phyloP scores from a whole-genome alignment of 2,329 filamentous ascomycete species.

The Monosporascus sp. region DNA sequence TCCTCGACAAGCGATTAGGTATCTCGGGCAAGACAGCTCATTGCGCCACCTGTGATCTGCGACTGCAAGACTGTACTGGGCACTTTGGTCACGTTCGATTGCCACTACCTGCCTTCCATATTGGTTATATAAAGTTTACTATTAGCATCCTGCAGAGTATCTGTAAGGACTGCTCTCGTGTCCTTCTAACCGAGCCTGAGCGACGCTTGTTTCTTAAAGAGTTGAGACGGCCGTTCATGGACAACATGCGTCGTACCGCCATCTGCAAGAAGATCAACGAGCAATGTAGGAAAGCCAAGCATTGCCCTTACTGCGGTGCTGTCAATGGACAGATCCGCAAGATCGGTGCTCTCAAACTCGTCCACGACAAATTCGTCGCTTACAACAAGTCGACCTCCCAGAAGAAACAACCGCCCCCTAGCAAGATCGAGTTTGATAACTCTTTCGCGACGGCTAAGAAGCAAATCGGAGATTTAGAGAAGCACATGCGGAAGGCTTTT shows the following conservation, averaged over 20 bases:
- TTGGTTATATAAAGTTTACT: conserved; percentile 91
- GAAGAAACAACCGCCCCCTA: conserved; percentile 75
- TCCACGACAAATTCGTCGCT: conserved; percentile 84
- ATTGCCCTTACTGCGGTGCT: conserved; percentile 73
- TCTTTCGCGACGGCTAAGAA: conserved; percentile 79
- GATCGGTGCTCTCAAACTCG: conserved; percentile 84
- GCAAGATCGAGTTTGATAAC: conserved; percentile 78
- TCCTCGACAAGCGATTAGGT: conserved; percentile 74
- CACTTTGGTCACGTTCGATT: conserved; percentile 94
- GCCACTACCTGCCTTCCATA: conserved; percentile 88
- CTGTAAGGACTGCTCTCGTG: conserved; percentile 87
- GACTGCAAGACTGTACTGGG: conserved; percentile 79
- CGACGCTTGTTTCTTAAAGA: conserved; percentile 73
- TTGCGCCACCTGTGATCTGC: conserved; percentile 79
- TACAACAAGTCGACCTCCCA: conserved; percentile 85
- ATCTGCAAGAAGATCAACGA: conserved; percentile 86
- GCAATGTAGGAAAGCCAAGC: conserved; percentile 81
- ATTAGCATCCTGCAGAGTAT: conserved; percentile 91
- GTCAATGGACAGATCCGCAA: conserved; percentile 92
- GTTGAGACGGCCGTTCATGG: conserved; percentile 73
- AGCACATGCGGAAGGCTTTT: conserved; percentile 85
- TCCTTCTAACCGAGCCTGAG: conserved; percentile 77
- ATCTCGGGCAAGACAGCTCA: conserved; percentile 77
- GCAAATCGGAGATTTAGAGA: conserved; percentile 77
- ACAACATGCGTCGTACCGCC: conserved; percentile 78